Conservation (phyloP, 768 basidiomycete genomes). For the Panaeolus cyanescens region DNA sequence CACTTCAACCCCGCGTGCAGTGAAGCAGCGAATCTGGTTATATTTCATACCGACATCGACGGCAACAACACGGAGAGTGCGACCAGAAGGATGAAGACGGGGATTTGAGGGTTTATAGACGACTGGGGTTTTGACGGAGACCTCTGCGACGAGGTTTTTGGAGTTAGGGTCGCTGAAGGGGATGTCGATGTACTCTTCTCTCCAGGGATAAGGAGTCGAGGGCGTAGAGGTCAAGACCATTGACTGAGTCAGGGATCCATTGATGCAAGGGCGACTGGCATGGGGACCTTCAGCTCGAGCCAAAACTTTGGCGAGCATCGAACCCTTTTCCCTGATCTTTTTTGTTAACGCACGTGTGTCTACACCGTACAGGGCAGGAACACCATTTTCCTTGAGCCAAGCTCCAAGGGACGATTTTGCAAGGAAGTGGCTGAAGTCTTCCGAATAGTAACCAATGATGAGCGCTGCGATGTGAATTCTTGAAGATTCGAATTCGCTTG, state of each 20-base stretch:
- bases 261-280: slow-evolving; percentile 36
- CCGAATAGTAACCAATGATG: slow-evolving; percentile 91
- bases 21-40: slow-evolving; percentile 98
- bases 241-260: slow-evolving; percentile 15
- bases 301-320: slow-evolving; percentile 85
- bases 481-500: slow-evolving; percentile 88
- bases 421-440: slow-evolving; percentile 93
- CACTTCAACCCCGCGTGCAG: slow-evolving; percentile 87
- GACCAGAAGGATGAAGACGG: slow-evolving; percentile 74
- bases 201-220: slow-evolving; percentile 62
- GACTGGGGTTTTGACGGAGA: slow-evolving; percentile 72
- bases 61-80: slow-evolving; percentile 82
- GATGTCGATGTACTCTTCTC: slow-evolving; percentile 79
- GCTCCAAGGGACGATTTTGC: slow-evolving; percentile 83
- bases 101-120: slow-evolving; percentile 66
- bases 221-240: slow-evolving; percentile 51
- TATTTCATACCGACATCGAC: slow-evolving; percentile 99
- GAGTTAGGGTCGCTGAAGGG: slow-evolving; percentile 89
- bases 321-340: slow-evolving; percentile 92
- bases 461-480: slow-evolving; percentile 93
- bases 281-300: slow-evolving; percentile 56
- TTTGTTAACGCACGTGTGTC: slow-evolving; percentile 98
- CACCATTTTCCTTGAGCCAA: slow-evolving; percentile 94
- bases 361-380: slow-evolving; percentile 94
- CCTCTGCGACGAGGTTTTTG: slow-evolving; percentile 87